These are phyloP conservation scores for Linaria vulgaris DNA, from an alignment of 257 asterid species.

Conservation along the genomic window DNA sequence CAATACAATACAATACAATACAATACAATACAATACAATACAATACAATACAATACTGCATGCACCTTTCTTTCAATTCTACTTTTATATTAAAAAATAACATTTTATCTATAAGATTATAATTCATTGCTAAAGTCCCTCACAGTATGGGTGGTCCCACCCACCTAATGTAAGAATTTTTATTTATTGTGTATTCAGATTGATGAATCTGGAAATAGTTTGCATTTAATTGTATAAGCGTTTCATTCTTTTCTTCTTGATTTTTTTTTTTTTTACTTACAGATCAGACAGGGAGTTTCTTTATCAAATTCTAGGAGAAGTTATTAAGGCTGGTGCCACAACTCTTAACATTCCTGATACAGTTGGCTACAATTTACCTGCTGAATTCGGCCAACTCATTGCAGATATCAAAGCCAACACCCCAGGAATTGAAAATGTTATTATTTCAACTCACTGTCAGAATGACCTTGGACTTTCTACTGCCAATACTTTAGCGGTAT, in stretches of 20 bases:
- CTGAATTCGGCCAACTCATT: constrained; percentile 78
- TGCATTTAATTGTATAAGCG: not conserved
- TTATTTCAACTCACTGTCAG: constrained; percentile 94
- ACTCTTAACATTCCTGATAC: constrained; percentile 98
- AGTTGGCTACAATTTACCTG: constrained; percentile 78
- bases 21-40: too few relatives aligned
- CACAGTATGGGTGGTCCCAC: too few relatives aligned
- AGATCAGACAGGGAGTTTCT: constrained; percentile 85
- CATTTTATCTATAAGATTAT: too few relatives aligned
- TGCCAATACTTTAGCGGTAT: constrained; percentile 82
- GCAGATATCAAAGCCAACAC: constrained; percentile 86
- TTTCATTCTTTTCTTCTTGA: not conserved
- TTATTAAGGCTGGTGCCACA: constrained; percentile 93
- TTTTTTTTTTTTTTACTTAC: constrained; percentile 31
- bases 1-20: too few relatives aligned
- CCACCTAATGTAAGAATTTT: too few relatives aligned
- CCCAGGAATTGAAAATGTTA: constrained; percentile 81
- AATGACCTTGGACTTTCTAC: constrained; percentile 97
- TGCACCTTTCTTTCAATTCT: too few relatives aligned
- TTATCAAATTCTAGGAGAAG: constrained; percentile 85
- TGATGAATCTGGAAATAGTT: not conserved
- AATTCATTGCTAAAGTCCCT: too few relatives aligned
- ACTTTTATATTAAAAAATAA: too few relatives aligned
- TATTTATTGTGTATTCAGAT: not conserved
- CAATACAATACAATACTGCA: too few relatives aligned